Evolutionary conservation across 73 alveolate species (phyloP), one percentile per base, ranked within the genome.

Genomic region (Tetrahymena elliotti): DNA sequence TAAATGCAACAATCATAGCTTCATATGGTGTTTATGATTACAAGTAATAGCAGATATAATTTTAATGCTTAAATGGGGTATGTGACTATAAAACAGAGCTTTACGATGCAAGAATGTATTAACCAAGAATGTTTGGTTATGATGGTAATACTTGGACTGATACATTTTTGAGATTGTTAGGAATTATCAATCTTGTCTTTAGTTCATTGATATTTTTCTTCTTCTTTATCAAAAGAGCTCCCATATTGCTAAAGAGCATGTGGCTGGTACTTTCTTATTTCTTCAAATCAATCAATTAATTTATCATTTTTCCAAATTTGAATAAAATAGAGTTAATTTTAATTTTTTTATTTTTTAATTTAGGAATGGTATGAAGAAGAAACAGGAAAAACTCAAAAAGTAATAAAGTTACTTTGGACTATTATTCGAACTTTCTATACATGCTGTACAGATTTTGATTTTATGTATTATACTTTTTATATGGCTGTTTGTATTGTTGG

Each of bases 401-500:
- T 94, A 18, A 7, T 83, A 20, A 54, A 37, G 12, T 11, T 95
- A 0, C 22, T 83, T 41, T 37, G 84, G 52, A 34, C 84, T 13
- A 88, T 93, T 41, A 88, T 83, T 0, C 35, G 27, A 20, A 53
- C 94, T 37, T 27, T 94, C 35, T 31, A 84, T 18, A 88, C 93
- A 35, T 92, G 93, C n/a, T 40, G 96, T 15, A 38, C 94, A 38
- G 98, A 97, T 84, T 33, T 95, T 83, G 93, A 97, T 53, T 95
- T 97, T 31, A 83, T 97, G 39, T 97, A 97, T 96, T 96, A 97
- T 84, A 92, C 97, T 16, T 97, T 97, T 40, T 99, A 97, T 93
- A 97, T 98, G 22, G 96, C 97, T 53, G 95, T 98, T 84, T 98
- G 99, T 18, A 95, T 98, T 68, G 97, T 98, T 38, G 99, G 99